A percentile compares a stretch with the other conserved stretches of the same genome.
These are phyloP conservation scores for Dactylis glomerata DNA, from an alignment of 176 grass and related monocot species.

Conservation along the genomic window DNA sequence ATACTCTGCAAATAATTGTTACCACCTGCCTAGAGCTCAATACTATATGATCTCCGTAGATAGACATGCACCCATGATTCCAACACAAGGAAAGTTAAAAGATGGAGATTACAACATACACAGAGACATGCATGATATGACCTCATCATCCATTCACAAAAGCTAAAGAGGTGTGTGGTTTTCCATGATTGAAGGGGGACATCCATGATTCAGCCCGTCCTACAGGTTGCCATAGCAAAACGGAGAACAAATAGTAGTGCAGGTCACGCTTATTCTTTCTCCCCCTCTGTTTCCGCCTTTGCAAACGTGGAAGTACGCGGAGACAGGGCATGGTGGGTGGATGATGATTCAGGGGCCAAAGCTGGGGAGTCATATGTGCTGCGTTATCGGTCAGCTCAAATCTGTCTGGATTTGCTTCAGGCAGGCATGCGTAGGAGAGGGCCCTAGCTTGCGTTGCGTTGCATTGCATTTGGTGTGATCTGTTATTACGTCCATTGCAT, in stretches of 20 bases:
- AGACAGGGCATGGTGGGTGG: slow-evolving; percentile 21
- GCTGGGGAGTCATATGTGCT: neutral
- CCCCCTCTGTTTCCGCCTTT: neutral
- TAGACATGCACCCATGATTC: neutral
- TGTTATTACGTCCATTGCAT: no score
- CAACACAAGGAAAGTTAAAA: neutral
- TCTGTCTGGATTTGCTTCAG: slow-evolving; percentile 6
- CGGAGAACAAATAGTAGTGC: neutral
- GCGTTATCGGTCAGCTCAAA: slow-evolving; percentile 21
- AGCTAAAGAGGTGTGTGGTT: slow-evolving; percentile 7
- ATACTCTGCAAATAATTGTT: neutral
- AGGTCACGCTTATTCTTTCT: neutral
- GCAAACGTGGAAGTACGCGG: neutral
- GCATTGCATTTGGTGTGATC: no score
- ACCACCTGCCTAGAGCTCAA: neutral
- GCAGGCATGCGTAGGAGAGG: slow-evolving; percentile 19
- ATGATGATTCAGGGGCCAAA: slow-evolving; percentile 22
- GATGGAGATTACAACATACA: neutral
- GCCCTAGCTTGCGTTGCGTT: neutral
- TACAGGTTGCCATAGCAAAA: neutral
- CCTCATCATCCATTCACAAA: slow-evolving; percentile 17
- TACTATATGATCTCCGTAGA: neutral
- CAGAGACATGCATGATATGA: slow-evolving; percentile 6
- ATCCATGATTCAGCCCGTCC: slow-evolving; percentile 3
- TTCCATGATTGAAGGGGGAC: slow-evolving; percentile 28